Percentiles rank a stretch among this genome's conserved stretches.
These are phyloP conservation scores for Neoboletus magnificus DNA, from an alignment of 768 basidiomycete genomes.

Conservation along the genomic window DNA sequence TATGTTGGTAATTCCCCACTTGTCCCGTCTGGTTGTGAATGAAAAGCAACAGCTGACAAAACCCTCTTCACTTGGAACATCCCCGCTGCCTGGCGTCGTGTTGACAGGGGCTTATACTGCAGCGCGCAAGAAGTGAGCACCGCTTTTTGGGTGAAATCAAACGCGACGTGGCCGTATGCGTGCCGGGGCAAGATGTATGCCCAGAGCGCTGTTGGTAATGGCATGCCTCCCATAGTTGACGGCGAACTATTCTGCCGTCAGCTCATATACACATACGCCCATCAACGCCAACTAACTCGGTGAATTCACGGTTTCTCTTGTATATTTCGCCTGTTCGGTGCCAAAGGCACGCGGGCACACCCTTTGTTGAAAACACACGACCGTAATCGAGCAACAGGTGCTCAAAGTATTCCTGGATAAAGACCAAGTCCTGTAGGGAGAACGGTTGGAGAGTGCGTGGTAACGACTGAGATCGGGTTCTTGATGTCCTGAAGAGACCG, in stretches of 20 bases:
- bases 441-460: background rate
- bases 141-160: constrained; percentile 88
- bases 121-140: constrained; percentile 90
- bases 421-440: constrained; percentile 73
- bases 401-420: constrained; percentile 98
- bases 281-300: constrained; percentile 84
- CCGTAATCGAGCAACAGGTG: constrained; percentile 93
- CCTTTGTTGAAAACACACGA: constrained; percentile 91
- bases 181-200: constrained; percentile 27
- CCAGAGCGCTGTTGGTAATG: background rate
- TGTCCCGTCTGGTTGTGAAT: constrained; percentile 81
- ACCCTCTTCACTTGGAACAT: constrained; percentile 55
- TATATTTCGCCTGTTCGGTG: constrained; percentile 96
- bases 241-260: constrained; percentile 96
- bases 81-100: constrained; percentile 28
- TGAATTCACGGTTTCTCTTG: constrained; percentile 96
- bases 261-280: constrained; percentile 92
- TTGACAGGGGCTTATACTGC: constrained; percentile 70
- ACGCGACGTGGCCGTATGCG: constrained; percentile 95
- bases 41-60: constrained; percentile 87
- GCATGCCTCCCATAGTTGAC: constrained; percentile 96
- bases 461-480: background rate
- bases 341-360: constrained; percentile 96
- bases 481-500: constrained; percentile 79
- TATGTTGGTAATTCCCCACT: constrained; percentile 85